Percentiles rank a stretch among this genome's conserved stretches.
Evolutionary conservation across 106 monocot species (phyloP).

Genomic region (Dioscorea alata): DNA sequence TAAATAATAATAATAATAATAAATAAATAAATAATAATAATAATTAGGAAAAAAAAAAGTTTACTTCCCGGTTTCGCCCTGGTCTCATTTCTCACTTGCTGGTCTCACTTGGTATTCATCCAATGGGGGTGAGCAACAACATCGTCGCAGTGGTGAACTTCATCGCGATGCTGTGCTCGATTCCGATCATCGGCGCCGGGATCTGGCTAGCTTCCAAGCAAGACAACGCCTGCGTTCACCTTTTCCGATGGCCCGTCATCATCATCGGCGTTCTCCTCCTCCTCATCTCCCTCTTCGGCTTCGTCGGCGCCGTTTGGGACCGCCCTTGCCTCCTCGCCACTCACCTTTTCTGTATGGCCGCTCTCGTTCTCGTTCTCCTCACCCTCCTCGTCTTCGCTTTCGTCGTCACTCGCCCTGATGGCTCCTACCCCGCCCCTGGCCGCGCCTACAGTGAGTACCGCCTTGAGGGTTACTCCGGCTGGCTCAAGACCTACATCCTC

Average conservation of each 20-base stretch:
- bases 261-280: conserved; percentile 82
- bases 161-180: conserved; percentile 65
- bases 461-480: conserved; percentile 58
- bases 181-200: conserved; percentile 74
- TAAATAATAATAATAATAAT: too few relatives aligned
- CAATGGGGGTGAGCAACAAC: conserved; percentile 83
- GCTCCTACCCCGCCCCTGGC: conserved; percentile 44
- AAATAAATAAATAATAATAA: too few relatives aligned
- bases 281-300: conserved; percentile 87
- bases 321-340: conserved; percentile 56
- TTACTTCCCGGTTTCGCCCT: too few relatives aligned
- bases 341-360: conserved; percentile 86
- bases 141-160: conserved; percentile 72
- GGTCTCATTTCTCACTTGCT: too few relatives aligned
- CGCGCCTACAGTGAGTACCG: conserved; percentile 67
- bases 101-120: too few relatives aligned
- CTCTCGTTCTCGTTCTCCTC: conserved; percentile 66
- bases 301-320: conserved; percentile 89
- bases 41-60: too few relatives aligned
- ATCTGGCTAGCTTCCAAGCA: conserved; percentile 62
- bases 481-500: conserved; percentile 53
- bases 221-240: conserved; percentile 59
- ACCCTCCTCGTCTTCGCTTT: conserved; percentile 72
- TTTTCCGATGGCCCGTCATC: conserved; percentile 66
- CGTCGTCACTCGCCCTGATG: conserved; percentile 60